Conservation (phyloP, 805 yeast genomes). For the Grigorovia transvaalensis region DNA sequence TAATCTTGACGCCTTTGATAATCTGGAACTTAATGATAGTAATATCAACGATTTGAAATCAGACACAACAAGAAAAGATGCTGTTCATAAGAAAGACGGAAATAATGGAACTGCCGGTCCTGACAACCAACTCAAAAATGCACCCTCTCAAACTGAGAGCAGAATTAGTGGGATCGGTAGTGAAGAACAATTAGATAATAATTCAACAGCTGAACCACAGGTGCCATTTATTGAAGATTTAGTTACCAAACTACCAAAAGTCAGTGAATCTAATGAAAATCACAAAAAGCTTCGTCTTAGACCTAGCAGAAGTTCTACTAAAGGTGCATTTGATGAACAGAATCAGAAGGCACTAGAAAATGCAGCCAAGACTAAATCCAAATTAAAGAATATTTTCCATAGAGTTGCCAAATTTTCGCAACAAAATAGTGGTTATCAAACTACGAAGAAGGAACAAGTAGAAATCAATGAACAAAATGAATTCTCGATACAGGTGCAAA, state of each 20-base stretch:
- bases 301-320: background rate
- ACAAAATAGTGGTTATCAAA: constrained; percentile 28
- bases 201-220: constrained; percentile 2
- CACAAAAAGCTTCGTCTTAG: background rate
- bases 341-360: background rate
- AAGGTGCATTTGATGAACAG: background rate
- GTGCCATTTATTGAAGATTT: constrained; percentile 1
- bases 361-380: constrained; percentile 7
- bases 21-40: background rate
- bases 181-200: background rate
- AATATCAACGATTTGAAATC: background rate
- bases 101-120: background rate
- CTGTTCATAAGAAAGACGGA: background rate
- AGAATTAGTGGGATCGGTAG: background rate
- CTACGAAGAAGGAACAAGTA: constrained; percentile 11
- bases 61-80: background rate
- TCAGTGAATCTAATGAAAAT: background rate
- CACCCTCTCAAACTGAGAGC: background rate
- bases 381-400: constrained; percentile 20
- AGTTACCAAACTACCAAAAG: background rate
- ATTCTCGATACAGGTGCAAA: background rate
- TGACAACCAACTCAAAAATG: too few relatives aligned
- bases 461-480: constrained; percentile 3
- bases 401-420: constrained; percentile 26
- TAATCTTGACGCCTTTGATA: background rate